Evolutionary conservation across 176 grass and related monocot species (phyloP).

Genomic region (Luzula sylvatica): DNA sequence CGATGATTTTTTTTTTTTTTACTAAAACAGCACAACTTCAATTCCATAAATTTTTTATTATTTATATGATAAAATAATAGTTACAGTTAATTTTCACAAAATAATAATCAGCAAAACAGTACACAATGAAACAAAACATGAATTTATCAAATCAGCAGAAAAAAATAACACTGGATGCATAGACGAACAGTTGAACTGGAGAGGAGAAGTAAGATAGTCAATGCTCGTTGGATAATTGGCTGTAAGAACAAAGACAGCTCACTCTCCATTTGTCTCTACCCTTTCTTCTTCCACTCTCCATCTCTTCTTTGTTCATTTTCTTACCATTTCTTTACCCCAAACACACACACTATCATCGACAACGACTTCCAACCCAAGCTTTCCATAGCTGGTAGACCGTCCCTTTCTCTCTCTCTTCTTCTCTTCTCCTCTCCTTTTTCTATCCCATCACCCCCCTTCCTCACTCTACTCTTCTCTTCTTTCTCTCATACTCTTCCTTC

Average conservation of each 20-base stretch:
- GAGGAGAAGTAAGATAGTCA: neutral
- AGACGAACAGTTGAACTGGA: neutral
- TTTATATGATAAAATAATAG: neutral
- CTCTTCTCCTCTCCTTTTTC: neutral
- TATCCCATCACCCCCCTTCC: constrained; percentile 12
- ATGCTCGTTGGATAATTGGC: constrained; percentile 11
- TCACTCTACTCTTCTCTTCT: neutral
- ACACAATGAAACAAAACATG: neutral
- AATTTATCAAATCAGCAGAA: neutral
- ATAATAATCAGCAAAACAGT: neutral
- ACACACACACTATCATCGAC: constrained; percentile 1
- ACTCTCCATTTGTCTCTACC: constrained; percentile 18
- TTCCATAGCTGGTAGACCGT: constrained; percentile 14
- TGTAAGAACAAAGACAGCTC: constrained; percentile 20
- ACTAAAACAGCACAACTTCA: neutral
- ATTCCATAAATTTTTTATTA: neutral
- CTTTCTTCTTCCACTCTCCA: constrained; percentile 13
- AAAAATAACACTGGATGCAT: neutral
- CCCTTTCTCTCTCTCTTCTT: constrained; percentile 12
- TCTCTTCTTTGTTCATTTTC: neutral
- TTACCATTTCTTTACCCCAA: neutral
- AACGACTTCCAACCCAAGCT: constrained; percentile 19
- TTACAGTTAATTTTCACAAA: neutral
- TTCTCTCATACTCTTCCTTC: constrained; percentile 1
- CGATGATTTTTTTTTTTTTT: neutral